phyloP scores from a whole-genome alignment of 1,284 basidiomycete genomes.

The Tylopilus orsonianus region DNA sequence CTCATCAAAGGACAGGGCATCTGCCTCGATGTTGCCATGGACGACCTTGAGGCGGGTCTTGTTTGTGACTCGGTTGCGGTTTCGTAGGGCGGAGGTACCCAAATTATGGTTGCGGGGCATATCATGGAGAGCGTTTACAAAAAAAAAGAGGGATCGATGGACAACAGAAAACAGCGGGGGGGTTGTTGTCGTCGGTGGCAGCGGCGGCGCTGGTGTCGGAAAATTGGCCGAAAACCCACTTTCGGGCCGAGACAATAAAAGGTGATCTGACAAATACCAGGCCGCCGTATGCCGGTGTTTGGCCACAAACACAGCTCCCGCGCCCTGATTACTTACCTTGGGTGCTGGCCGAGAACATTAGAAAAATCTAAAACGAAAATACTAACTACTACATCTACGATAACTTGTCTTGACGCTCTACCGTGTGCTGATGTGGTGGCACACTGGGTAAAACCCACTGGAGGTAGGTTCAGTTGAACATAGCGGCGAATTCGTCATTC shows the following conservation, averaged over 20 bases:
- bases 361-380: constrained; percentile 16
- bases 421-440: neutral
- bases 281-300: constrained; percentile 35
- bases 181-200: constrained; percentile 38
- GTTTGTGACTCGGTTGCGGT: constrained; percentile 86
- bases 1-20: constrained; percentile 78
- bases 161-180: constrained; percentile 18
- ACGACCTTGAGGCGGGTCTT: constrained; percentile 86
- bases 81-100: constrained; percentile 73
- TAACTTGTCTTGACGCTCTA: neutral
- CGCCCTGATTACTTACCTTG: constrained; percentile 29
- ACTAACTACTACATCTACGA: constrained; percentile 11
- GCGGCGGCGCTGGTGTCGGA: constrained; percentile 39
- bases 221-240: constrained; percentile 41
- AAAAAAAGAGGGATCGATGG: constrained; percentile 20
- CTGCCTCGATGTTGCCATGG: constrained; percentile 77
- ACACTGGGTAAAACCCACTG: neutral
- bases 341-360: constrained; percentile 3
- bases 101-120: constrained; percentile 77
- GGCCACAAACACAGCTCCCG: constrained; percentile 28
- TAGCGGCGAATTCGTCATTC: constrained; percentile 3
- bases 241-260: constrained; percentile 40
- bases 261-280: constrained; percentile 31
- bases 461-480: neutral
- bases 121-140: constrained; percentile 57